Evolutionary conservation across 2,329 filamentous ascomycete genomes (phyloP).

Genomic region (Alternaria rosae): DNA sequence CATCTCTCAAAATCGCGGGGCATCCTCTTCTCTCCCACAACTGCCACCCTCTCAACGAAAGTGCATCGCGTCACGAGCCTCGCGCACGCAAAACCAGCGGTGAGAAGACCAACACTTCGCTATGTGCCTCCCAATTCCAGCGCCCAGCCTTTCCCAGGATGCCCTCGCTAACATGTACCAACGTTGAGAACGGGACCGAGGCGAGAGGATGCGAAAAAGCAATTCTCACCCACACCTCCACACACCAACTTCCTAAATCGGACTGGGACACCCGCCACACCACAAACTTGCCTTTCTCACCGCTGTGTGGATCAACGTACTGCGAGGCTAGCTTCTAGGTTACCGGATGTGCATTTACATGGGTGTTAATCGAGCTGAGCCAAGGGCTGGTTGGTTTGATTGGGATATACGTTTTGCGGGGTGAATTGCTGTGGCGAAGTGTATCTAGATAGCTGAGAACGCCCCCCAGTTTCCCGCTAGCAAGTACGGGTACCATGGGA

Average conservation of each 20-base stretch:
- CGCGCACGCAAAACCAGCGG: not conserved
- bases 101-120: not conserved
- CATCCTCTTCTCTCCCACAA: not conserved
- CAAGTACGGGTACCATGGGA: not conserved
- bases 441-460: not conserved
- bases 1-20: not conserved
- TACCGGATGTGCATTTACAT: not conserved
- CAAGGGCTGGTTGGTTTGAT: not conserved
- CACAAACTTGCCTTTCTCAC: not conserved
- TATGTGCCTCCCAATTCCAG: not conserved
- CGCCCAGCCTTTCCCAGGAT: not conserved
- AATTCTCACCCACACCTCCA: not conserved
- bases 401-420: not conserved
- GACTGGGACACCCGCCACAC: not conserved
- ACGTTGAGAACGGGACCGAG: constrained; percentile 5
- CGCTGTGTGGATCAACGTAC: not conserved
- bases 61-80: not conserved
- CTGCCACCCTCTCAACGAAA: not conserved
- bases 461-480: not conserved
- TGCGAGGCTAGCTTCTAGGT: not conserved
- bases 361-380: not conserved
- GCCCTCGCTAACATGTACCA: constrained; percentile 1
- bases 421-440: not conserved
- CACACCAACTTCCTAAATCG: not conserved
- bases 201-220: not conserved